phyloP scores from a whole-genome alignment of 495 filamentous ascomycete genomes.

The Neurospora africana region DNA sequence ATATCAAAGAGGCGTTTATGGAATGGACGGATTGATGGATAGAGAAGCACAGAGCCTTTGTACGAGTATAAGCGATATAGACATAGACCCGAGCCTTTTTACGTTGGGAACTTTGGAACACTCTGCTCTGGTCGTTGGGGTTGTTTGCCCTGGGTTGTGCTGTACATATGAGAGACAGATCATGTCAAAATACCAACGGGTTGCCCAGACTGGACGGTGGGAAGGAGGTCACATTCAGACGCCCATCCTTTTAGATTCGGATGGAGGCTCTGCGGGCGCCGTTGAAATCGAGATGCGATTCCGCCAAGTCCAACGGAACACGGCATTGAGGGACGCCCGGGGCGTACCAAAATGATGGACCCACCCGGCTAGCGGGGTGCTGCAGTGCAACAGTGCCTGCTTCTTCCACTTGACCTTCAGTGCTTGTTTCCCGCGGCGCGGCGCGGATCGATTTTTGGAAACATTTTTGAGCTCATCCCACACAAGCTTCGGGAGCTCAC shows the following conservation, averaged over 20 bases:
- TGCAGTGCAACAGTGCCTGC: too few relatives aligned
- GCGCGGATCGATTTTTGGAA: not conserved
- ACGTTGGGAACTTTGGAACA: not conserved
- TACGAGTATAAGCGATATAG: not conserved
- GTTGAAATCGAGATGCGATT: not conserved
- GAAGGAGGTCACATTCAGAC: not conserved
- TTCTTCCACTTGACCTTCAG: not conserved
- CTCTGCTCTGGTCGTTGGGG: slow-evolving; percentile 1
- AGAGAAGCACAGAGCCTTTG: not conserved
- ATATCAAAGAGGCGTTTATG: not conserved
- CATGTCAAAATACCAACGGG: not conserved
- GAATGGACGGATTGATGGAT: not conserved
- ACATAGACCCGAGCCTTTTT: not conserved
- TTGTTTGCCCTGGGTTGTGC: slow-evolving; percentile 14
- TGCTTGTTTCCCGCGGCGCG: not conserved
- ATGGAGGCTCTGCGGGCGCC: not conserved
- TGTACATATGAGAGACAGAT: slow-evolving; percentile 11
- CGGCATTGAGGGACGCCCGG: not conserved
- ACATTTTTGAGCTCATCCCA: not conserved
- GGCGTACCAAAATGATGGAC: not conserved
- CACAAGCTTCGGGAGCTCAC: not conserved
- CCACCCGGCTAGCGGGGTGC: too few relatives aligned
- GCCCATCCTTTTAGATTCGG: not conserved
- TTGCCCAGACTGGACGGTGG: not conserved
- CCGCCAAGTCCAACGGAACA: not conserved